Base-by-base conservation (phyloP, 169 alveolate genomes). In the Plasmodium vinckei region DNA sequence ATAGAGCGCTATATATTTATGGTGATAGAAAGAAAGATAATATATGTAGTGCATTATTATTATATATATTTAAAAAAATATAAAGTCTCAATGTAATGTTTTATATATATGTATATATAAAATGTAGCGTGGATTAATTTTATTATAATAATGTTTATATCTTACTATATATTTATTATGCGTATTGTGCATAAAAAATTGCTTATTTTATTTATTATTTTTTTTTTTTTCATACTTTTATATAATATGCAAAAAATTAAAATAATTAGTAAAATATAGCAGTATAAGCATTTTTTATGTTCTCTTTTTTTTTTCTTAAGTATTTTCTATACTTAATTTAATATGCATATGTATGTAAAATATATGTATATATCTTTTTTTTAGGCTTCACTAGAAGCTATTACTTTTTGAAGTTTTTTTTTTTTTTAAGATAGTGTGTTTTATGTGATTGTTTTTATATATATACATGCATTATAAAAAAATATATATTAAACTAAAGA, bases 331-430 rank as follows among this genome's bases (percentile, higher is more conserved):
- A 54, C n/a, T 71, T 54, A 15, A 25, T 12, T 54, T 27, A 46
- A 65, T 61, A 47, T 75, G 63, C 49, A 65, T 63, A 42, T 44
- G 15, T 17, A 79, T 79, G 46, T 67, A 79, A 33, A 64, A 53
- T 49, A 42, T 46, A 17, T 79, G 17, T 65, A 65, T 57, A 51
- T 21, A 10, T 77, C 65, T 72, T 60, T 27, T 60, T 75, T 47
- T 77, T 77, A 68, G 82, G 91, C 91, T 82, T 65, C 82, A 65
- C 82, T 82, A 82, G 86, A 67, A 68, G 86, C 91, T 57, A 68
- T 68, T 68, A 21, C 54, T 56, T 68, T 68, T 39, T 68, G 46
- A 51, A 51, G 57, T 44, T 21, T 82, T 54, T 67, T 82, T 54
- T 47, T 61, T 68, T 63, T 68, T 84, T 47, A 44, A 4, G 2